Percentiles rank a stretch among this genome's conserved stretches.
These are phyloP conservation scores for Monascus ruber DNA, from an alignment of 2,329 filamentous ascomycete species.

Conservation along the genomic window DNA sequence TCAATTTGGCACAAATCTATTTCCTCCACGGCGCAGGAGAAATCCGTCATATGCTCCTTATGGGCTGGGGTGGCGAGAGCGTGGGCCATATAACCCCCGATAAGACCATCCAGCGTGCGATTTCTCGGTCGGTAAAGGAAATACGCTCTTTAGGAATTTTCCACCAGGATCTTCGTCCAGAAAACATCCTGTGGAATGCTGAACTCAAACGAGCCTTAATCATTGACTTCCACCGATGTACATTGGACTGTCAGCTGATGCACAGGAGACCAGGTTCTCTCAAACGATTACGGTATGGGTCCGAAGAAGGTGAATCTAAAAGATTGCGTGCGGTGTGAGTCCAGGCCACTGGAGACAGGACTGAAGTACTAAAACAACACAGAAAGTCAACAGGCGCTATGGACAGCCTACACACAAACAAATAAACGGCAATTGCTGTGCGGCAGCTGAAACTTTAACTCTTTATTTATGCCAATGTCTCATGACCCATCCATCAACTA, in stretches of 20 bases:
- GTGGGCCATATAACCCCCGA: conserved; percentile 2
- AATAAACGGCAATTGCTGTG: no score
- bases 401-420: background rate
- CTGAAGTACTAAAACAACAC: background rate
- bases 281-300: conserved; percentile 3
- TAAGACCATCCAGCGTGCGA: conserved; percentile 1
- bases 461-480: no score
- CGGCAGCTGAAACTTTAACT: no score
- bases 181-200: conserved; percentile 8
- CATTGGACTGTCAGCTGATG: conserved; percentile 3
- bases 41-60: conserved; percentile 18
- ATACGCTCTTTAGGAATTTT: conserved; percentile 4
- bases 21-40: conserved; percentile 13
- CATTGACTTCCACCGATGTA: conserved; percentile 5
- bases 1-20: conserved; percentile 12
- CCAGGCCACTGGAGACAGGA: background rate
- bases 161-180: conserved; percentile 5
- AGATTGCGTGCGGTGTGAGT: conserved; percentile 3
- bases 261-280: conserved; percentile 3
- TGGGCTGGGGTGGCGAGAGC: conserved; percentile 14
- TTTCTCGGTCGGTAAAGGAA: conserved; percentile 5
- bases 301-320: conserved; percentile 3
- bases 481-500: no score
- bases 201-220: conserved; percentile 5
- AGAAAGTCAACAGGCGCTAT: background rate